Evolutionary conservation across 306 rosid genomes (phyloP), one percentile per base, ranked within the genome.

Genomic region (Prunus dulcis): DNA sequence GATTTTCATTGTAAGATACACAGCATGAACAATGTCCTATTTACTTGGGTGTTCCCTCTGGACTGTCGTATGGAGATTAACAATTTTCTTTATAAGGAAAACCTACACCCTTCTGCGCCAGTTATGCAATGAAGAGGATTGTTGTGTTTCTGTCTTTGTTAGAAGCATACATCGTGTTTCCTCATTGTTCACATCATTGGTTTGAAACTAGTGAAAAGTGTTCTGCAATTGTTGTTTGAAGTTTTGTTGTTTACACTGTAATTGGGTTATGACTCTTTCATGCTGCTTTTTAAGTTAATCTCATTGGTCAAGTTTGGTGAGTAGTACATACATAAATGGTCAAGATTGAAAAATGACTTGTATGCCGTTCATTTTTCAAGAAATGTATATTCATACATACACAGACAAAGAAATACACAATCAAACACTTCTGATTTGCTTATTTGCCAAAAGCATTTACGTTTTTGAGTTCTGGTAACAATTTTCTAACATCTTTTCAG

Each of bases 401-500:
- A 2, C 67, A 15, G 32, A n/a, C 23, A 56, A 20, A 56, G 25
- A 19, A n/a, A 56, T 56, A 20, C 57, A 20, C 25, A 56, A 7
- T 10, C 0, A 52, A 17, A 52, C 20, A 6, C 34, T 2, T 67
- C 25, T 27, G 9, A 38, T 32, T 13, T 27, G 15, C 60, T 10
- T 9, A 7, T 9, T 17, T 46, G 4, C 15, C 30, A 13, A 9
- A 8, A 38, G 15, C 38, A 5, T 25, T 70, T 63, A 30, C 67
- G 12, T 43, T 71, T 81, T 47, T 80, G 34, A 64, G 11, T 20
- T 46, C 38, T 66, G n/a, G 51, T 51, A 41, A 75, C 20, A 47
- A 9, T 15, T 34, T 32, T 4, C 11, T 66, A 13, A 12, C 65
- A 23, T 76, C 47, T 14, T 78, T 73, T 43, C 82, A 95, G 96